Base-by-base conservation (phyloP, 176 grass and related monocot genomes). In the Zea luxurians region DNA sequence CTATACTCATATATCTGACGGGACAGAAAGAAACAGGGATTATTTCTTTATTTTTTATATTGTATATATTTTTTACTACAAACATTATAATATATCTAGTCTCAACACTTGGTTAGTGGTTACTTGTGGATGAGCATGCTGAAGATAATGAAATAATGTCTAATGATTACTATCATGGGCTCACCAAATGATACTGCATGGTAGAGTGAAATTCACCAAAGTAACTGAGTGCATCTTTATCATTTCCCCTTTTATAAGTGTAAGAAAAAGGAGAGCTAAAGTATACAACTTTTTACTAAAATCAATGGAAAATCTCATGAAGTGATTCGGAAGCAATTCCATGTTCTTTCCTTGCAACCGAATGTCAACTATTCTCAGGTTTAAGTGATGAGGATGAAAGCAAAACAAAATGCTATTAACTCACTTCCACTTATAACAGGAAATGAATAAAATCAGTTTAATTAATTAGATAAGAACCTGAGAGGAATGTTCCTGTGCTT, bases 301-400 rank as follows among this genome's bases (percentile, higher is more conserved):
- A 77, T 81, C 65, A 85, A 85, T 16, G 72, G 71, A 44, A 87
- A 85, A 85, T 77, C 52, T 60, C 48, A 52, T 61, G 82, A 72
- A 81, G 82, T 85, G 87, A 89, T 65, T 77, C 37, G 60, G 82
- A 89, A 77, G 87, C 82, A 89, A 89, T 77, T 81, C 77, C 65
- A 77, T 88, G 65, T 80, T 84, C 71, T 84, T 40, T 7, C 73
- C 59, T 54, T 61, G 58, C 72, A 71, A 77, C 76, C 57, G 71
- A 80, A 84, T 84, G 86, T 84, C 86, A 88, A 81, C 82, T 65
- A 37, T 59, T 16, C 57, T 59, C 77, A 84, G 40, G 77, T 77
- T 0, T 40, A 88, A 81, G 58, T 50, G 64, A 77, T 81, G 81
- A 80, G 76, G 59, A 80, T 84, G 60, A 76, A 68, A 48, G 49